Percentiles rank a stretch among this genome's conserved stretches.
phyloP scores from a whole-genome alignment of 306 rosid genomes.

The Vicia sativa region DNA sequence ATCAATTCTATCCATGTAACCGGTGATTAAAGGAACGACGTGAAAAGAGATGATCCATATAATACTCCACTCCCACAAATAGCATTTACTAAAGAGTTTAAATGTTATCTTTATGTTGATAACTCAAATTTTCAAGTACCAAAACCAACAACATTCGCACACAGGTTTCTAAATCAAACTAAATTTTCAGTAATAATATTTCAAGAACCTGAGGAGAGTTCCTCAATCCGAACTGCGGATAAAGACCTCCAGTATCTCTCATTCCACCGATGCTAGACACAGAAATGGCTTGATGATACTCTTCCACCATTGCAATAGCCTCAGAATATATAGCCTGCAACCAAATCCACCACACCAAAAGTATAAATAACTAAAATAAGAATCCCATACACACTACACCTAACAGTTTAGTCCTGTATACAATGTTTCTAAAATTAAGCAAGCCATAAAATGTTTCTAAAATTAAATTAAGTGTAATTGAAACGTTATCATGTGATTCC shows the following conservation, averaged over 20 bases:
- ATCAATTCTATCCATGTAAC: constrained; percentile 5
- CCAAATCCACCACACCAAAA: constrained; percentile 33
- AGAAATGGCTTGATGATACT: constrained; percentile 73
- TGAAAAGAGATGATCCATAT: constrained; percentile 5
- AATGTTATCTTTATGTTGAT: background rate
- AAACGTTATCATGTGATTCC: background rate
- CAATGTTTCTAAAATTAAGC: background rate
- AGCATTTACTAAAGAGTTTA: background rate
- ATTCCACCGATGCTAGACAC: constrained; percentile 67
- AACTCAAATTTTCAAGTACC: background rate
- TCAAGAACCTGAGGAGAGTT: constrained; percentile 75
- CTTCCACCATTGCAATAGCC: constrained; percentile 89
- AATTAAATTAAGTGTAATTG: background rate
- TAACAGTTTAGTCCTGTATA: background rate
- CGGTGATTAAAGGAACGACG: constrained; percentile 17
- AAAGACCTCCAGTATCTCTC: constrained; percentile 60
- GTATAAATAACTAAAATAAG: constrained; percentile 30
- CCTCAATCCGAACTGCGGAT: constrained; percentile 70
- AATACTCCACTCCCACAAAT: constrained; percentile 3
- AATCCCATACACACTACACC: constrained; percentile 25
- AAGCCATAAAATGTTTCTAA: background rate
- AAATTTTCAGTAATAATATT: constrained; percentile 12
- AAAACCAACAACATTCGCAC: constrained; percentile 12
- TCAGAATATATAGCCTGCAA: constrained; percentile 84
- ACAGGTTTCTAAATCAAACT: background rate